Evolutionary conservation across 2,329 filamentous ascomycete genomes (phyloP), one percentile per base, ranked within the genome.

Genomic region (Pseudogymnoascus sp.): DNA sequence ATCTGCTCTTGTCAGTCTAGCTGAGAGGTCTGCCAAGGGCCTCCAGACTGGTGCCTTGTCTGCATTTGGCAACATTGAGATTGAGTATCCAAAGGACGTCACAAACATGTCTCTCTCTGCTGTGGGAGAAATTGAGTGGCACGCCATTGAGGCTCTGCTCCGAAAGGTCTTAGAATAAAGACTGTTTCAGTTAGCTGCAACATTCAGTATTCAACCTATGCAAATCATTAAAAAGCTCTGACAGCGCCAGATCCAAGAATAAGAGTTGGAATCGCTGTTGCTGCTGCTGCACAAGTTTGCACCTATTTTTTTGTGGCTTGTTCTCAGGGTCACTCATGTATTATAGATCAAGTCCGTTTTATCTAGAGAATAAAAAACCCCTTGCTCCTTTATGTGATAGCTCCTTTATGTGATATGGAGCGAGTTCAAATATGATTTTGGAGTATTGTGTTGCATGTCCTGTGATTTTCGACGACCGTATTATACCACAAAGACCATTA

Each of bases 51-150:
- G 66, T 38, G 62, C 71, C 12, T 70, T 71, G 28, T 70, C 70
- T 8, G 66, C 68, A 35, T 82, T 82, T 73, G 81, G 83, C 12
- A 82, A 78, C 69, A 78, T 82, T 67, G 82, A 83, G 68, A 67
- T 82, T 19, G 71, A 73, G 36, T 77, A 79, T 62, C 75, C 74
- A 4, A 64, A 68, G 4, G 60, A 63, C 22, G 78, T 80, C 1
- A 68, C 67, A 1, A 68, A 73, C 23, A 74, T 82, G 74, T 80
- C 78, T 5, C 75, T 86, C 2, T 73, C 75, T 0, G 69, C 80
- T 39, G 76, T 78, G 9, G 79, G 79, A 2, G 65, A 71, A 4
- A 66, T 69, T 11, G 84, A 86, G 71, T 78, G 82, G 68, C 66
- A 69, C 5, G 78, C 78, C 2, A 74, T 86, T 5, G 80, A 84